These are phyloP conservation scores for Penicillium canariense DNA, from an alignment of 495 filamentous ascomycete species.

Conservation along the genomic window DNA sequence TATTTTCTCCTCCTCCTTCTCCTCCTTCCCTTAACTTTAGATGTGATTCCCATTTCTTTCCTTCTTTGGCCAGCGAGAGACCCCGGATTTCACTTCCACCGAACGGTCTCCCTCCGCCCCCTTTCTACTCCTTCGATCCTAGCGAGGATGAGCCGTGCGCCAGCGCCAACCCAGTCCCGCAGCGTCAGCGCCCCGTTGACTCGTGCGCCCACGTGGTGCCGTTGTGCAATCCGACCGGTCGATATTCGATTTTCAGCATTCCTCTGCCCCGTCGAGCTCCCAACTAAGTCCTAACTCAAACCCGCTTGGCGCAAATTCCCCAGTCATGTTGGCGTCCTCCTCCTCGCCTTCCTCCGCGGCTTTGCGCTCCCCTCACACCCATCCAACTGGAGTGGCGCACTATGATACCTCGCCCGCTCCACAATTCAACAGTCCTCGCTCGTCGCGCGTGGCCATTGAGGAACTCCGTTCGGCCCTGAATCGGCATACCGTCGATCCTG, in stretches of 20 bases:
- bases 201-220: conserved; percentile 48
- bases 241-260: conserved; percentile 23
- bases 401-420: conserved; percentile 38
- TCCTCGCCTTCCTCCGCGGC: conserved; percentile 44
- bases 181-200: conserved; percentile 40
- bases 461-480: conserved; percentile 48
- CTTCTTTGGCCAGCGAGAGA: not conserved
- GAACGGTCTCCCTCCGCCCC: conserved; percentile 4
- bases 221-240: conserved; percentile 29
- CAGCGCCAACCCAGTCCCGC: conserved; percentile 29
- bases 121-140: conserved; percentile 6
- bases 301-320: not conserved
- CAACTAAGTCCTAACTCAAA: not conserved
- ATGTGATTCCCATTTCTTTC: conserved; percentile 3
- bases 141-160: conserved; percentile 31
- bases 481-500: conserved; percentile 41
- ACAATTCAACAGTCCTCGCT: conserved; percentile 38
- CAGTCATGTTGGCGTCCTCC: conserved; percentile 49
- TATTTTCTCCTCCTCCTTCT: not conserved
- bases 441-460: conserved; percentile 46
- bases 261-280: conserved; percentile 1
- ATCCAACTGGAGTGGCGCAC: conserved; percentile 11
- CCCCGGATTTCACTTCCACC: conserved; percentile 3
- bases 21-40: not conserved
- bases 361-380: conserved; percentile 33